Evolutionary conservation across 495 filamentous ascomycete genomes (phyloP), one percentile per base, ranked within the genome.

Genomic region (Penicillium paxilli): DNA sequence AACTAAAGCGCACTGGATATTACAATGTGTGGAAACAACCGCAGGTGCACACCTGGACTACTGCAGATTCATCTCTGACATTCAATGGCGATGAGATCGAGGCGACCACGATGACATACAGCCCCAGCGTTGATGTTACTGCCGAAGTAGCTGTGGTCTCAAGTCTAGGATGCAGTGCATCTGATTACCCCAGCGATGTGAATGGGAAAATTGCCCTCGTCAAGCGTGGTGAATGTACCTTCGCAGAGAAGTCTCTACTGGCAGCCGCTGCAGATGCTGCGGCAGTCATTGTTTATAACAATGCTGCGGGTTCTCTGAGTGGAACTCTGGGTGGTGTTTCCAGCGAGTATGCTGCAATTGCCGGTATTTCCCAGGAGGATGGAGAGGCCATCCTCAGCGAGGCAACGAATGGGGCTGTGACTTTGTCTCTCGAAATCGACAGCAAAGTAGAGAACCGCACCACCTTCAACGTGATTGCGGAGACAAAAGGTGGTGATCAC

Each of bases 381-480:
- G 87, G 84, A 19, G 46, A 72, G 33, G 66, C 67, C 1, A 55
- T 88, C 14, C 49, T 81, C 14, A 67, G 55, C 17, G 59, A 63
- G 8, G 59, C 84, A 30, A 59, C 52, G 20, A 61, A 47, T 0
- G 80, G 80, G 19, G 54, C 52, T 6, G 57, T 67, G 10, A 62
- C 51, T 19, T 64, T 67, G 4, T 56, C 60, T 30, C 56, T 76
- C 14, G 47, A 55, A 26, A 55, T 78, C 4, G 55, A 80, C 37
- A 66, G 73, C 25, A 57, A 72, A 37, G 54, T 75, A 11, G 75
- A 82, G 56, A 72, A 75, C 40, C 70, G 79, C 16, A 75, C 73
- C 4, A 86, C 72, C 0, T 76, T 77, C 72, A 89, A 91, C 54
- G 83, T 90, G n/a, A 74, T 89, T 49, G 88, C 86, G 9, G 78